Percentiles rank a stretch among this genome's conserved stretches.
phyloP scores from a whole-genome alignment of 75 land plant genomes.

The Sequoia sempervirens region DNA sequence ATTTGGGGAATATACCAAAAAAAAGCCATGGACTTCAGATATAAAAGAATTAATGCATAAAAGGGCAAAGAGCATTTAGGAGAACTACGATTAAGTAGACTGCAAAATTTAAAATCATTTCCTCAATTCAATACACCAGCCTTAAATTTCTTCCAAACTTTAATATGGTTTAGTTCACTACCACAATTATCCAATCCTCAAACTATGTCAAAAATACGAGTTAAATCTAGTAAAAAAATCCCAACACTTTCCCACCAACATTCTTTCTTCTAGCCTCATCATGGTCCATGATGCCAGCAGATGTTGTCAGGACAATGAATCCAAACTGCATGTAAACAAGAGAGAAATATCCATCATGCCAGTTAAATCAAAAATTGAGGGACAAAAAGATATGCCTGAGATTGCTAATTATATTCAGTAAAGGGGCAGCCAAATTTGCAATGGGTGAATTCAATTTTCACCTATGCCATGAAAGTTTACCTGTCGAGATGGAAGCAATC shows the following conservation, averaged over 20 bases:
- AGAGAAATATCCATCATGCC: background rate
- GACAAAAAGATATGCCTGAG: background rate
- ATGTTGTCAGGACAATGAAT: slow-evolving; percentile 60
- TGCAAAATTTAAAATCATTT: background rate
- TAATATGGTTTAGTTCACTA: background rate
- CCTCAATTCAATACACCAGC: background rate
- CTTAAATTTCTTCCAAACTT: background rate
- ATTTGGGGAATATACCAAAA: background rate
- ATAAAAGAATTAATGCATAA: background rate
- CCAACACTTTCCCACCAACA: slow-evolving; percentile 62
- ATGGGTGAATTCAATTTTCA: background rate
- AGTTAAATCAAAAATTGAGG: background rate
- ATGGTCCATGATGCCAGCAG: slow-evolving; percentile 73
- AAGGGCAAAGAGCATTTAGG: background rate
- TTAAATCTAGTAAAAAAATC: slow-evolving; percentile 44
- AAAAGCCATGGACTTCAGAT: background rate
- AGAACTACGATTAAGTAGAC: background rate
- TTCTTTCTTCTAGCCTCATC: slow-evolving; percentile 69
- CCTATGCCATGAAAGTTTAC: slow-evolving; percentile 13
- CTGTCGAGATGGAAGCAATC: slow-evolving; percentile 67
- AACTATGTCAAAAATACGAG: background rate
- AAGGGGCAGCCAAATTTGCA: background rate
- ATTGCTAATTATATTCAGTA: background rate
- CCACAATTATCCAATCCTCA: background rate
- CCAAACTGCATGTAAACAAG: slow-evolving; percentile 44